Conservation (phyloP, 805 yeast species). For the Saccharomycopsis synnaedendra region DNA sequence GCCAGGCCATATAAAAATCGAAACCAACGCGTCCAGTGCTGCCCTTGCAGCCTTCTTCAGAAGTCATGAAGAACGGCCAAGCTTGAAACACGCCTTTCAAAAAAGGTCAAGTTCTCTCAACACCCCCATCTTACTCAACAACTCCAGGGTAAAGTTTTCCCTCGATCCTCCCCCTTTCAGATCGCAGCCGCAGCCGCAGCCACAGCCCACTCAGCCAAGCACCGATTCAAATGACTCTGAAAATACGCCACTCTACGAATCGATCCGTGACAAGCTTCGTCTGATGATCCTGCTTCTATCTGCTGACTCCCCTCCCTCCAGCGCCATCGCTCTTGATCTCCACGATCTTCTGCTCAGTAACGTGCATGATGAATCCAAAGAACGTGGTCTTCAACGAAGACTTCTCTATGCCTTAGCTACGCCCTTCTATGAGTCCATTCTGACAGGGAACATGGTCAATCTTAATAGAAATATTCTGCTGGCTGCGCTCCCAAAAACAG, state of each 20-base stretch:
- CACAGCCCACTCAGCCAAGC: neutral
- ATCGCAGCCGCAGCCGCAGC: neutral
- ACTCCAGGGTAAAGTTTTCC: neutral
- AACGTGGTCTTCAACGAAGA: slow-evolving; percentile 31
- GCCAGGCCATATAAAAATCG: slow-evolving; percentile 19
- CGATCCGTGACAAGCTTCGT: slow-evolving; percentile 10
- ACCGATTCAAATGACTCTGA: neutral
- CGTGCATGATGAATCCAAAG: slow-evolving; percentile 25
- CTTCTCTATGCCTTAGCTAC: slow-evolving; percentile 55
- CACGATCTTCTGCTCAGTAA: slow-evolving; percentile 45
- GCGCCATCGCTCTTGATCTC: slow-evolving; percentile 39
- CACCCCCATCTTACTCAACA: slow-evolving; percentile 14
- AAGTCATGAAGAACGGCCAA: neutral
- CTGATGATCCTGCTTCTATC: slow-evolving; percentile 10
- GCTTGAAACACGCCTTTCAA: neutral
- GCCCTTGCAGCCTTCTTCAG: slow-evolving; percentile 27
- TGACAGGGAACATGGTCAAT: slow-evolving; percentile 8
- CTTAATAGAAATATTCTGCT: slow-evolving; percentile 8
- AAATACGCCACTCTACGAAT: slow-evolving; percentile 6
- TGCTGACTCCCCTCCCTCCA: slow-evolving; percentile 18
- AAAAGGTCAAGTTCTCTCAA: slow-evolving; percentile 11
- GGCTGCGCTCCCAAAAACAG: slow-evolving; percentile 2
- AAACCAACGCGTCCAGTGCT: slow-evolving; percentile 30
- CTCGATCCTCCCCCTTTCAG: no score
- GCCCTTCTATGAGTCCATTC: slow-evolving; percentile 34